Evolutionary conservation across 352 stramenopile species (phyloP).

Genomic region (Phytopythium boreale): DNA sequence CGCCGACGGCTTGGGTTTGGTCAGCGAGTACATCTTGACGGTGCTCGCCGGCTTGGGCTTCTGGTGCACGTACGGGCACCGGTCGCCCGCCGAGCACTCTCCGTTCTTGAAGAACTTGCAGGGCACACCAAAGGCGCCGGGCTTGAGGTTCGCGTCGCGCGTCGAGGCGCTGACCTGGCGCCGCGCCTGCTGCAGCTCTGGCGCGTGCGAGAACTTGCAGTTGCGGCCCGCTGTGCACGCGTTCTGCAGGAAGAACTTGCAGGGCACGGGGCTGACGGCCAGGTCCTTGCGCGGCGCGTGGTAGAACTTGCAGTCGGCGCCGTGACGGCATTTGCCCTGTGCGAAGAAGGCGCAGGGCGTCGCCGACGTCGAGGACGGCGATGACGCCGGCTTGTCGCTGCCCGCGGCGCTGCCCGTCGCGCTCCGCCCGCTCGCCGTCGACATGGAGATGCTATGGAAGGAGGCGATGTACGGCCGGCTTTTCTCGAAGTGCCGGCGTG

Average conservation of each 20-base stretch:
- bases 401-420: not conserved
- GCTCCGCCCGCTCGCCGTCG: not conserved
- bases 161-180: slow-evolving; percentile 35
- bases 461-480: too few relatives aligned
- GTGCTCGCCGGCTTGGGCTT: slow-evolving; percentile 20
- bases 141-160: slow-evolving; percentile 37
- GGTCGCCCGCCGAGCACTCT: slow-evolving; percentile 55
- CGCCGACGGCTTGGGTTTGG: slow-evolving; percentile 17
- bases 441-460: too few relatives aligned
- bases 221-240: slow-evolving; percentile 55
- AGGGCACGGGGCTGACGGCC: slow-evolving; percentile 38
- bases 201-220: slow-evolving; percentile 65
- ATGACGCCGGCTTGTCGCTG: slow-evolving; percentile 4
- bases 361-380: slow-evolving; percentile 11
- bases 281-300: slow-evolving; percentile 41
- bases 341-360: slow-evolving; percentile 64
- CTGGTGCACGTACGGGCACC: slow-evolving; percentile 67
- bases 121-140: slow-evolving; percentile 41
- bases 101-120: slow-evolving; percentile 78
- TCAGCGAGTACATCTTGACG: slow-evolving; percentile 28
- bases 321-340: slow-evolving; percentile 65
- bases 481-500: not conserved
- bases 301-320: slow-evolving; percentile 61
- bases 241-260: slow-evolving; percentile 74
- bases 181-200: slow-evolving; percentile 14